Conservation (phyloP, 352 stramenopile species). For the Elongisporangium anandrum region DNA sequence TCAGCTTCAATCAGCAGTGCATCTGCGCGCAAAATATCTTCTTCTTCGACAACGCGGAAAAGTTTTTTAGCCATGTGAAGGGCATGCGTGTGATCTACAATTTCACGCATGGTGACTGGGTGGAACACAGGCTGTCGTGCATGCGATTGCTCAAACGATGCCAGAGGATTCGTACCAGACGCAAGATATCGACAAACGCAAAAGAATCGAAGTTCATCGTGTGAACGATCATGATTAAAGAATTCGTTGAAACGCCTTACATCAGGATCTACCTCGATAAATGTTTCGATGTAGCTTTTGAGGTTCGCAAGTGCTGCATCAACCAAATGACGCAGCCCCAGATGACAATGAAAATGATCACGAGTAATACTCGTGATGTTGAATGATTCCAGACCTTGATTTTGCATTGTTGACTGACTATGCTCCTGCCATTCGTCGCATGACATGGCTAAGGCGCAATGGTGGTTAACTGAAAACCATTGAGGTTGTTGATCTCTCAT, state of each 20-base stretch:
- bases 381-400: conserved; percentile 16
- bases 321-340: conserved; percentile 51
- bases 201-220: conserved; percentile 61
- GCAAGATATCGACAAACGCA: conserved; percentile 44
- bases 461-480: conserved; percentile 18
- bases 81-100: conserved; percentile 39
- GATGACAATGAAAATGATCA: conserved; percentile 64
- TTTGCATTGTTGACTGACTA: conserved; percentile 6
- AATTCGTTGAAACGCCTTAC: conserved; percentile 60
- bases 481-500: conserved; percentile 26
- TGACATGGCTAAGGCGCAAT: conserved; percentile 44
- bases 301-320: conserved; percentile 35
- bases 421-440: conserved; percentile 36
- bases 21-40: conserved; percentile 28
- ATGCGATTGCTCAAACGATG: not conserved
- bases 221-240: conserved; percentile 33
- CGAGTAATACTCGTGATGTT: conserved; percentile 31
- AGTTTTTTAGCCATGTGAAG: conserved; percentile 34
- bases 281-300: conserved; percentile 21
- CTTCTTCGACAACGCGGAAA: conserved; percentile 53
- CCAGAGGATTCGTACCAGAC: not conserved
- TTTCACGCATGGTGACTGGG: conserved; percentile 41
- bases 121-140: conserved; percentile 48
- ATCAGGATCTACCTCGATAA: conserved; percentile 41
- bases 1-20: conserved; percentile 35